A percentile compares a stretch with the other conserved stretches of the same genome.
Evolutionary conservation across 352 stramenopile species (phyloP).

Genomic region (Pythium periplocum): DNA sequence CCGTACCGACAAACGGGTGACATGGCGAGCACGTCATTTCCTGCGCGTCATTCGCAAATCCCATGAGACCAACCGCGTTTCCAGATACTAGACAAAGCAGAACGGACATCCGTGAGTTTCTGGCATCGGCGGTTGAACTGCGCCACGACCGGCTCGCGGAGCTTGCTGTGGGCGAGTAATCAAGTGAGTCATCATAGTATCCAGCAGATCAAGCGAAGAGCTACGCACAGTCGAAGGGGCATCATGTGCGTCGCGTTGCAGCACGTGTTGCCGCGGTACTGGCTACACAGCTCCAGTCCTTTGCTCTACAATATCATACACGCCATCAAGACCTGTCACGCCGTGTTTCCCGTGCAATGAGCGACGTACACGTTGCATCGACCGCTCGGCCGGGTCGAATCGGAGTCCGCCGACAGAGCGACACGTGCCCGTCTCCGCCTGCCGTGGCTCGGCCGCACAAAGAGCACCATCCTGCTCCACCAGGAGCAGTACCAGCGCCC

Average conservation of each 20-base stretch:
- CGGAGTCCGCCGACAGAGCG: slow-evolving; percentile 62
- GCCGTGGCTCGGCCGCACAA: slow-evolving; percentile 17
- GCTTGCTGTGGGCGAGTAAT: slow-evolving; percentile 37
- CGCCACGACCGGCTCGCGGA: slow-evolving; percentile 70
- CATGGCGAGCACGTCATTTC: slow-evolving; percentile 81
- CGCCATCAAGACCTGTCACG: slow-evolving; percentile 2
- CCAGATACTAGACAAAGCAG: neutral
- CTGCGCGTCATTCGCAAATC: slow-evolving; percentile 14
- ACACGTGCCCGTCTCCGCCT: slow-evolving; percentile 33
- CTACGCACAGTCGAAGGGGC: slow-evolving; percentile 52
- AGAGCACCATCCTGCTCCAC: slow-evolving; percentile 9
- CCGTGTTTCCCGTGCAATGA: neutral
- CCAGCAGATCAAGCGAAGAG: neutral
- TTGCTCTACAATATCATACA: slow-evolving; percentile 27
- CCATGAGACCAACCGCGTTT: neutral
- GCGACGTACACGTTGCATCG: slow-evolving; percentile 58
- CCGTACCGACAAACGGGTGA: slow-evolving; percentile 74
- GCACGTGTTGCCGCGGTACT: slow-evolving; percentile 79
- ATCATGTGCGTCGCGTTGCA: slow-evolving; percentile 69
- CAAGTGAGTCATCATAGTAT: neutral
- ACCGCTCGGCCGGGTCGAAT: slow-evolving; percentile 51
- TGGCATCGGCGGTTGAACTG: slow-evolving; percentile 71
- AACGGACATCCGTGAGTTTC: slow-evolving; percentile 39
- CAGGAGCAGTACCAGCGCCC: slow-evolving; percentile 12
- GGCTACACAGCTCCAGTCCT: slow-evolving; percentile 69